These are phyloP conservation scores for Artemisia argyi DNA, from an alignment of 129 eudicot species.

Conservation along the genomic window DNA sequence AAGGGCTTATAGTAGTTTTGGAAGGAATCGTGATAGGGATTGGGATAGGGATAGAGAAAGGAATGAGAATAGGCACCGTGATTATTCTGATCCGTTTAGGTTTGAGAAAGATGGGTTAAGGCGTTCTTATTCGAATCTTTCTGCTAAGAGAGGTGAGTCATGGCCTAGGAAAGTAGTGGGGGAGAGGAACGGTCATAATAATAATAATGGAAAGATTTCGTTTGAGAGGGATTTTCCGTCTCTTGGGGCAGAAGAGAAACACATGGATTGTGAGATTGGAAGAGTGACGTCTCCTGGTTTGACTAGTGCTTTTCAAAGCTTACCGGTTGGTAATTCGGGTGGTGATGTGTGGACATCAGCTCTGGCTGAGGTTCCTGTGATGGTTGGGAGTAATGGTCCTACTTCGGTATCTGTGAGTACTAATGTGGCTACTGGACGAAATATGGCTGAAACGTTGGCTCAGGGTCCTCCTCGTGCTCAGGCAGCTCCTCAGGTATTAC, in stretches of 20 bases:
- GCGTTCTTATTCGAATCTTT: constrained; percentile 68
- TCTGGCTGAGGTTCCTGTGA: constrained; percentile 80
- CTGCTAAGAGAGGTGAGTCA: constrained; percentile 53
- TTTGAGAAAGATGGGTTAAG: constrained; percentile 70
- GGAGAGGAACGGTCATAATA: constrained; percentile 37
- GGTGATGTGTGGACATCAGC: constrained; percentile 94
- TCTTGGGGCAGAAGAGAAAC: constrained; percentile 76
- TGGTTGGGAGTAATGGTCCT: constrained; percentile 49
- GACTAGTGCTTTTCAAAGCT: constrained; percentile 62
- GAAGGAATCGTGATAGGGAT: constrained; percentile 51
- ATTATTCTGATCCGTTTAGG: constrained; percentile 62
- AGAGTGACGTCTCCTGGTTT: constrained; percentile 82
- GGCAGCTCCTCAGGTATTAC: constrained; percentile 63
- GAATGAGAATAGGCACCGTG: constrained; percentile 48
- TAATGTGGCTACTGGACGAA: constrained; percentile 47
- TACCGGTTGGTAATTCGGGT: constrained; percentile 63
- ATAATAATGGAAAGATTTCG: constrained; percentile 43
- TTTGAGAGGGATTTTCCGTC: constrained; percentile 86
- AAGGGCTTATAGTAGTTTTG: constrained; percentile 65
- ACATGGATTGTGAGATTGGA: constrained; percentile 45
- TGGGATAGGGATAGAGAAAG: constrained; percentile 67
- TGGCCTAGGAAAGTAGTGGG: constrained; percentile 52
- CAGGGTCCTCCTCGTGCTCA: constrained; percentile 74
- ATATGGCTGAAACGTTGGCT: constrained; percentile 93
- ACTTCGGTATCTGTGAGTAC: constrained; percentile 35